phyloP scores from a whole-genome alignment of 2,329 filamentous ascomycete genomes.

The Cyanodermella asteris region DNA sequence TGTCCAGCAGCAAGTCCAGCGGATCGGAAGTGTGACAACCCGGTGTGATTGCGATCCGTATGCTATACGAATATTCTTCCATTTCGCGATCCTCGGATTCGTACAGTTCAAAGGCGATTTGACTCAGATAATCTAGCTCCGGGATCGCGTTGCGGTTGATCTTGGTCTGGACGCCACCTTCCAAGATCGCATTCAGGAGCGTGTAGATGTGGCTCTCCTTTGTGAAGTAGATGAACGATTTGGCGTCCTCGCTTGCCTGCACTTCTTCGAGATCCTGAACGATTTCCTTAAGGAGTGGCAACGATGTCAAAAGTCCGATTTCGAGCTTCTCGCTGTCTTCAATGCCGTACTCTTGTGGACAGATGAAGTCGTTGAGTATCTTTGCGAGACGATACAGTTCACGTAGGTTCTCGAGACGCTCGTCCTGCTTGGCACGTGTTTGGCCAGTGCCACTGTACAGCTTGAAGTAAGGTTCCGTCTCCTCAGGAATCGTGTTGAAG shows the following conservation, averaged over 20 bases:
- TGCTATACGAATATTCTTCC: slow-evolving; percentile 75
- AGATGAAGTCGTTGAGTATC: slow-evolving; percentile 93
- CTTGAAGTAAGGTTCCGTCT: slow-evolving; percentile 57
- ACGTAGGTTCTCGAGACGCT: slow-evolving; percentile 65
- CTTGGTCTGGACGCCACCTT: slow-evolving; percentile 91
- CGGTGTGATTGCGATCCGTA: slow-evolving; percentile 85
- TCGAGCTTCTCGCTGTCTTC: slow-evolving; percentile 93
- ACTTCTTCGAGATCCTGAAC: slow-evolving; percentile 93
- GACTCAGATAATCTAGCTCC: slow-evolving; percentile 88
- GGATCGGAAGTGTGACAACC: slow-evolving; percentile 95
- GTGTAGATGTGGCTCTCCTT: slow-evolving; percentile 99
- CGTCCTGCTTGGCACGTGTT: slow-evolving; percentile 60
- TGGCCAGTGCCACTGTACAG: slow-evolving; percentile 60
- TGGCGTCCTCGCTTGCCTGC: slow-evolving; percentile 81
- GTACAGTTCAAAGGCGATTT: slow-evolving; percentile 96
- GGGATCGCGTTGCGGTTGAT: slow-evolving; percentile 89
- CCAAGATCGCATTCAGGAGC: slow-evolving; percentile 87
- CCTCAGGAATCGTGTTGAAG: slow-evolving; percentile 25
- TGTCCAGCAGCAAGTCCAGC: slow-evolving; percentile 86
- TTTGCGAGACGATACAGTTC: slow-evolving; percentile 89
- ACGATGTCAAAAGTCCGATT: slow-evolving; percentile 80
- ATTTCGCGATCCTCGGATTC: slow-evolving; percentile 68
- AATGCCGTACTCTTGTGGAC: slow-evolving; percentile 94
- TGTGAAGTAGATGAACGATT: slow-evolving; percentile 97
- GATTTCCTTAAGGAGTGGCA: slow-evolving; percentile 88